Base-by-base conservation (phyloP, 192 early-diverging fungal species). In the Glomus cerebriforme region DNA sequence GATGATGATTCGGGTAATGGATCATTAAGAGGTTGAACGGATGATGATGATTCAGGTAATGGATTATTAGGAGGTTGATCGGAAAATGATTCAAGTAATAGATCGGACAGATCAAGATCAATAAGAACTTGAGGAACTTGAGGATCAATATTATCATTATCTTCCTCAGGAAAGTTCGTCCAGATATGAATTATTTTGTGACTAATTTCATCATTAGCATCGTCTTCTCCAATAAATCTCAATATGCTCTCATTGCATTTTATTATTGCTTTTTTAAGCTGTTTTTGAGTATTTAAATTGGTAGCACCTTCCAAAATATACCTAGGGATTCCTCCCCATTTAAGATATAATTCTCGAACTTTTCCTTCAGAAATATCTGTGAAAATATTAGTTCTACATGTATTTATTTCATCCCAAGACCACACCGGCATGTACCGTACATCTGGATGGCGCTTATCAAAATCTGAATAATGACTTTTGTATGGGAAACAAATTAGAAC, bases 321-420 rank as follows among this genome's bases (percentile, higher is more conserved):
- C 8, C 47, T 27, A 74, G 54, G 54, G 27, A 74, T 59, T 26
- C 54, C 72, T 73, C 72, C 54, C 72, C 24, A 74, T 19, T 3
- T 22, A 6, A 32, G 72, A 19, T 49, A 13, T 49, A 59, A 74
- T 32, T 12, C 27, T 59, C 6, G 6, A 26, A 10, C 31, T 13
- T 5, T 32, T 15, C 12, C 31, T 35, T 59, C 2, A 19, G 47
- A 22, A 60, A 49, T 27, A 60, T 74, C 2, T 3, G 1, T 3
- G 31, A 34, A 74, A 6, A 74, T 31, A 4, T 34, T 19, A 8
- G 10, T 22, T 26, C 32, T 59, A 22, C 72, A 74, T 60, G 1
- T 22, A 19, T 54, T 9, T 17, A 74, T 59, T 26, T 74, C 54
- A 3, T 54, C 19, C n/a, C 8, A 59, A 1, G 19, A 59, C 72